Evolutionary conservation across 108 stramenopile genomes (phyloP), one percentile per base, ranked within the genome.

Genomic region (Fragilaria crotonensis): DNA sequence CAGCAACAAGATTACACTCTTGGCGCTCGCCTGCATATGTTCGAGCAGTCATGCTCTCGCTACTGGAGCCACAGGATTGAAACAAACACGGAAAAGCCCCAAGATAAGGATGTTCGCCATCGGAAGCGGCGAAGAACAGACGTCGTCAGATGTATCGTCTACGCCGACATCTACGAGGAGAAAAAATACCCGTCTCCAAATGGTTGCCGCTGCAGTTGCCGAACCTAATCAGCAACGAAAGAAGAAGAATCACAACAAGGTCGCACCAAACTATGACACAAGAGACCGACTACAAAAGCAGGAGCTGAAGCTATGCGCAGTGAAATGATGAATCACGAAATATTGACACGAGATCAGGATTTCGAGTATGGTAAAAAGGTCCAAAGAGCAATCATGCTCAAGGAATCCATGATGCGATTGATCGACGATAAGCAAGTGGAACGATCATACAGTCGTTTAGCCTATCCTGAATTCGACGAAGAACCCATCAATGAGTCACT

Each of bases 311-410:
- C 3, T 29, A 1, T 31, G 54, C 49, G 60, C 1, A 23, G 44
- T 17, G 73, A 78, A 68, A 71, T 83, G 75, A 31, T 82, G 48
- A 70, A 84, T 32, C 90, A 92, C 55, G 57, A 74, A 4, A 56
- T 92, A 0, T 57, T 92, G 11, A 88, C 81, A 45, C 62, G 45
- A 45, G 80, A 79, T 5, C 72, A 84, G 52, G 90, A 92, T 54
- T 44, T 72, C 7, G 48, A 47, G 7, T 59, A 78, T n/a, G 90
- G 84, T 0, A 52, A 52, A 0, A 75, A 76, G 33, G 72, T 92
- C 20, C 59, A 63, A 55, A 36, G 46, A 22, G 59, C 68, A 18
- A 70, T 67, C 2, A 52, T 66, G n/a, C 50, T 78, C 22, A 60
- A 77, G 26, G 71, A 71, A 5, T 49, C 59, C 17, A 71, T 85